Conservation (phyloP, 2,329 filamentous ascomycete species). For the Aquanectria penicillioides region DNA sequence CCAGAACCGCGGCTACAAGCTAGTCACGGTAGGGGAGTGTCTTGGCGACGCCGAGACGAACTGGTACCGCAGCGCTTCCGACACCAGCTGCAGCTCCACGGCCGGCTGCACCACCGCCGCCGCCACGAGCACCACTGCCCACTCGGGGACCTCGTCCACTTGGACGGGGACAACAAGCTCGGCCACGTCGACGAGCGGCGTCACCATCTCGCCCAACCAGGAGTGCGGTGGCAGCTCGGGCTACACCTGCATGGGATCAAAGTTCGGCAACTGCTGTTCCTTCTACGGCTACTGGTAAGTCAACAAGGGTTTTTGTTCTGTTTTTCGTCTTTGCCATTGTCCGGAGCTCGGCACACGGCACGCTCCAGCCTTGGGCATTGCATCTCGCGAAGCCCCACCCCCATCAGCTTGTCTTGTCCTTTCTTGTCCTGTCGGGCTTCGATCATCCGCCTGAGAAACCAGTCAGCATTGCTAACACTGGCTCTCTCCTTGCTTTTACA, state of each 20-base stretch:
- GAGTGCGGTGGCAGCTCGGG: slow-evolving; percentile 41
- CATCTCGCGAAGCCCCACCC: no score
- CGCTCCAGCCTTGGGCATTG: no score
- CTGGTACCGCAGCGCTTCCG: slow-evolving; percentile 58
- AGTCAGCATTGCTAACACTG: not conserved
- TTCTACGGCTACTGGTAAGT: slow-evolving; percentile 48
- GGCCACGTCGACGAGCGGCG: slow-evolving; percentile 19
- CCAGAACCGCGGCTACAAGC: slow-evolving; percentile 52
- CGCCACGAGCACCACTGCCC: slow-evolving; percentile 11
- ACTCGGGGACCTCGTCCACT: not conserved
- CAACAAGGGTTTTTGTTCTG: no score
- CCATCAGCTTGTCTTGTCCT: no score
- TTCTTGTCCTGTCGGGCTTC: no score
- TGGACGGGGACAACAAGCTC: slow-evolving; percentile 18
- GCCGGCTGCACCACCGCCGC: not conserved
- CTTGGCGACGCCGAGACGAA: slow-evolving; percentile 58
- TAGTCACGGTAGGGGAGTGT: slow-evolving; percentile 66
- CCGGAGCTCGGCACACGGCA: no score
- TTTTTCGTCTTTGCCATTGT: no score
- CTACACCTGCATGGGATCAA: slow-evolving; percentile 47
- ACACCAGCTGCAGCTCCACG: slow-evolving; percentile 8
- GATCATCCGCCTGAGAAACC: no score
- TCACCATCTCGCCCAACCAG: slow-evolving; percentile 15
- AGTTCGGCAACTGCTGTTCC: slow-evolving; percentile 52
- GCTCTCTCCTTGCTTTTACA: slow-evolving; percentile 19